A percentile compares a stretch with the other conserved stretches of the same genome.
phyloP scores from a whole-genome alignment of 2,329 filamentous ascomycete species.

The Penicillium rolfsii region DNA sequence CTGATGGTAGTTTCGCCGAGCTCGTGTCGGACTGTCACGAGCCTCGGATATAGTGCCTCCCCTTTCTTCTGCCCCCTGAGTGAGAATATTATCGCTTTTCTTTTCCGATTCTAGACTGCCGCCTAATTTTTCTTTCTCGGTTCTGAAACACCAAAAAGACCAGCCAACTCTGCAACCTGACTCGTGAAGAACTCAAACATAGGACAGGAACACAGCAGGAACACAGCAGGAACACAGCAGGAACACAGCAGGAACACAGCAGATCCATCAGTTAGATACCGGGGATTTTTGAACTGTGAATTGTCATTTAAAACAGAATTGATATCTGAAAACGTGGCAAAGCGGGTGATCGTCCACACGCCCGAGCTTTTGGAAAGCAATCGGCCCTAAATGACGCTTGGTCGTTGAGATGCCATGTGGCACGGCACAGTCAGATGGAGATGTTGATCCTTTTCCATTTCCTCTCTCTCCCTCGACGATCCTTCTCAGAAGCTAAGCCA shows the following conservation, averaged over 20 bases:
- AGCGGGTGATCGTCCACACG: slow-evolving; percentile 13
- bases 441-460: slow-evolving; percentile 5
- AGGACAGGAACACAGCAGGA: not conserved
- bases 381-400: slow-evolving; percentile 11
- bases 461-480: not conserved
- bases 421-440: slow-evolving; percentile 8
- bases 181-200: slow-evolving; percentile 8
- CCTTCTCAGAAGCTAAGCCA: not conserved
- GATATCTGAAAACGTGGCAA: slow-evolving; percentile 8
- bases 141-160: slow-evolving; percentile 3
- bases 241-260: not conserved
- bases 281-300: slow-evolving; percentile 10
- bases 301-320: slow-evolving; percentile 8
- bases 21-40: slow-evolving; percentile 5
- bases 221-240: no score
- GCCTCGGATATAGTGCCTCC: slow-evolving; percentile 7
- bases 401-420: slow-evolving; percentile 13
- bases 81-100: slow-evolving; percentile 8
- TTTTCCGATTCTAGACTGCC: not conserved
- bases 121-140: not conserved
- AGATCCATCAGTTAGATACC: slow-evolving; percentile 3
- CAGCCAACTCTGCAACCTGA: slow-evolving; percentile 4
- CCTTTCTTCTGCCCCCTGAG: slow-evolving; percentile 4
- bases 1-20: slow-evolving; percentile 14
- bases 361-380: slow-evolving; percentile 10